phyloP scores from a whole-genome alignment of 202 grass and related monocot species.

The Elaeis oleifera region DNA sequence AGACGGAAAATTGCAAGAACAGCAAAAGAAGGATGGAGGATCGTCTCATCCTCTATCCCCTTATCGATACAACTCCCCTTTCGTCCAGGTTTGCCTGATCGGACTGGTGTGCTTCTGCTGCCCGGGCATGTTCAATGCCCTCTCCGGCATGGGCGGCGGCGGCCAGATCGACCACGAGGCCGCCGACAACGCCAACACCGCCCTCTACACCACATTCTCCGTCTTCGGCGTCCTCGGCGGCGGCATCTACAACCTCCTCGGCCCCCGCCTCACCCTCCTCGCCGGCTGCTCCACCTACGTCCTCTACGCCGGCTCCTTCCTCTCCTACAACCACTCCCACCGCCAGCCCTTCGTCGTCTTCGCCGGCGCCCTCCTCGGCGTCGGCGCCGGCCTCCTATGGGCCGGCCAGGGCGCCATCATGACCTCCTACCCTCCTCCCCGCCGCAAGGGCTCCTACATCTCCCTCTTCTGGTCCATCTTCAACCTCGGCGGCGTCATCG shows the following conservation, averaged over 20 bases:
- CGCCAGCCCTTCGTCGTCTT: constrained; percentile 44
- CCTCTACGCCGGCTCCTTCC: constrained; percentile 78
- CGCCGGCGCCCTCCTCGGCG: constrained; percentile 69
- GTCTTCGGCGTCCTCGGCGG: constrained; percentile 80
- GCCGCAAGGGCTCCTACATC: constrained; percentile 73
- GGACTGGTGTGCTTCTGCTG: constrained; percentile 94
- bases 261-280: constrained; percentile 62
- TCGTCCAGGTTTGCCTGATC: constrained; percentile 65
- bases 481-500: constrained; percentile 88
- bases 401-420: constrained; percentile 83
- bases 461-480: constrained; percentile 91
- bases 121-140: constrained; percentile 98
- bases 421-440: constrained; percentile 68
- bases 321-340: constrained; percentile 75
- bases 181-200: constrained; percentile 92
- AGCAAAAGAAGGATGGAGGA: too few relatives aligned
- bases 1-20: too few relatives aligned
- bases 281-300: constrained; percentile 57
- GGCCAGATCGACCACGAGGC: constrained; percentile 58
- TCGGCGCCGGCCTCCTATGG: constrained; percentile 80
- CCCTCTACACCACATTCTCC: constrained; percentile 78
- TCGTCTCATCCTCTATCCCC: too few relatives aligned
- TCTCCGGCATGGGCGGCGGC: constrained; percentile 77
- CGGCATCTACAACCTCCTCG: constrained; percentile 70
- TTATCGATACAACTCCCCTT: constrained; percentile 64